A percentile compares a stretch with the other conserved stretches of the same genome.
These are phyloP conservation scores for Nepenthes alata DNA, from an alignment of 179 eudicot genomes.

Conservation along the genomic window DNA sequence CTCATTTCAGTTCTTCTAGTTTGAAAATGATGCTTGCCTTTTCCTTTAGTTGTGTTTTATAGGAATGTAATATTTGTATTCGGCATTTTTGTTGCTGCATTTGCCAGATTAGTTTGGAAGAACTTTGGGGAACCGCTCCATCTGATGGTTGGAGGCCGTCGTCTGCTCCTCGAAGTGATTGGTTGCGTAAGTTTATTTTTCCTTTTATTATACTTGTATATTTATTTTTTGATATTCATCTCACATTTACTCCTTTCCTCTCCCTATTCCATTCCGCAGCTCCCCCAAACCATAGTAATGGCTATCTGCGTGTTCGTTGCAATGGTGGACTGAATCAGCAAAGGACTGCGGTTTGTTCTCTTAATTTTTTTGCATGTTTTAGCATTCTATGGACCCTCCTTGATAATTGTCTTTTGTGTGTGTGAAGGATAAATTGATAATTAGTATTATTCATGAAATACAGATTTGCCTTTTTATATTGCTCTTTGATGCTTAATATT, in stretches of 20 bases:
- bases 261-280: conserved; percentile 32
- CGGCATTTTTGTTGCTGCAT: neutral
- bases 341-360: conserved; percentile 67
- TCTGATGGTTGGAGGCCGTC: conserved; percentile 87
- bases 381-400: no score
- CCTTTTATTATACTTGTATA: neutral
- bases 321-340: conserved; percentile 97
- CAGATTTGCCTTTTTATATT: no score
- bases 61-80: no score
- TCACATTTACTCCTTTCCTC: neutral
- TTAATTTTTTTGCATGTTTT: neutral
- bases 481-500: neutral
- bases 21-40: no score
- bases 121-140: conserved; percentile 75
- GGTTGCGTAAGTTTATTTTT: conserved; percentile 59
- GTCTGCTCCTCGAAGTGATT: conserved; percentile 80
- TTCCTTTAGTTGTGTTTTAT: no score
- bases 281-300: conserved; percentile 67
- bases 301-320: conserved; percentile 85
- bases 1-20: no score
- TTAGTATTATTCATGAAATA: neutral
- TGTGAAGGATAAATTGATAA: neutral
- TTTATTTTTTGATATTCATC: neutral
- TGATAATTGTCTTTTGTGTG: no score
- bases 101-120: conserved; percentile 44